These are phyloP conservation scores for Apiotrichum veenhuisii DNA, from an alignment of 1,284 basidiomycete species.

Conservation along the genomic window DNA sequence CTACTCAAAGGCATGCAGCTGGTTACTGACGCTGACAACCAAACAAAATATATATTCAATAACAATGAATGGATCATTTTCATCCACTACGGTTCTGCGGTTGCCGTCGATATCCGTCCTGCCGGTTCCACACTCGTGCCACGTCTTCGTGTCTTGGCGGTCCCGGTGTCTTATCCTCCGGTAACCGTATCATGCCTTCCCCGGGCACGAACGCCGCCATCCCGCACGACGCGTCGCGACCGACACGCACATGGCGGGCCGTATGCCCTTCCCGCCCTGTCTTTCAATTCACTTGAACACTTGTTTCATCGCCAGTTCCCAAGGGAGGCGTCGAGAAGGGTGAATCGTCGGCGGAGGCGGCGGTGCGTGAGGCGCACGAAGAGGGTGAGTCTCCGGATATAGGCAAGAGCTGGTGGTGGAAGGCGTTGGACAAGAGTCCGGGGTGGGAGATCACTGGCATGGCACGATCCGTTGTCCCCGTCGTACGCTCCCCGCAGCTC, in stretches of 20 bases:
- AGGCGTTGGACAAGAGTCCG: not conserved
- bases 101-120: too few species aligned
- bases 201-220: too few species aligned
- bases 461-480: too few species aligned
- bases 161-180: not conserved
- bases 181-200: too few species aligned
- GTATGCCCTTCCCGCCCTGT: too few species aligned
- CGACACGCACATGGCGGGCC: too few species aligned
- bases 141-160: not conserved
- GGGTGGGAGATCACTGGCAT: not conserved
- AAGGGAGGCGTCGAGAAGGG: conserved; percentile 47
- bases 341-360: conserved; percentile 42
- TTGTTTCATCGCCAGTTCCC: conserved; percentile 29
- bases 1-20: not conserved
- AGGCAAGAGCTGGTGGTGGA: too few species aligned
- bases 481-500: too few species aligned
- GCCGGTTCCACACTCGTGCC: not conserved
- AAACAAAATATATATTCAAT: too few species aligned
- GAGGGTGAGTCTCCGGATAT: conserved; percentile 33
- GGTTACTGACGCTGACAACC: not conserved
- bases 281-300: too few species aligned
- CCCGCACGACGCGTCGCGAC: too few species aligned
- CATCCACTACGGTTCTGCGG: too few species aligned
- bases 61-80: not conserved
- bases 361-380: conserved; percentile 45